Percentiles rank a stretch among this genome's conserved stretches.
These are phyloP conservation scores for Phytophthora crassamura DNA, from an alignment of 352 stramenopile genomes.

Conservation along the genomic window DNA sequence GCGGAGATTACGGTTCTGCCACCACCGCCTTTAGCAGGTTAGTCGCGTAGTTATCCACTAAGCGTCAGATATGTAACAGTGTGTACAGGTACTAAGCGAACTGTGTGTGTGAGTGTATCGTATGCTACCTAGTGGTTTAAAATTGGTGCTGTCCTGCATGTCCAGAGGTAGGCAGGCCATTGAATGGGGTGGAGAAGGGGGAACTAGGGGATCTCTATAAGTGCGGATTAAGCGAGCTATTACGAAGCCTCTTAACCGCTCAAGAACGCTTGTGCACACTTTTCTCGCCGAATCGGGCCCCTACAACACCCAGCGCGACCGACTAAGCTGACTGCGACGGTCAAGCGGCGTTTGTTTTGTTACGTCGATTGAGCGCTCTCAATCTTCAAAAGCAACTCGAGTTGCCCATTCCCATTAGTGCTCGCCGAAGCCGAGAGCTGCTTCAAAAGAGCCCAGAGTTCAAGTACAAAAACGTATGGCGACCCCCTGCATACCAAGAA, in stretches of 20 bases:
- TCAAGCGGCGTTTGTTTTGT: background rate
- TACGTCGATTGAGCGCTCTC: background rate
- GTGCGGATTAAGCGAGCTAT: slow-evolving; percentile 4
- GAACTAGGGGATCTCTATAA: background rate
- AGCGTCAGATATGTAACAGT: background rate
- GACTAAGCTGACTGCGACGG: background rate
- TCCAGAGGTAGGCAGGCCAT: background rate
- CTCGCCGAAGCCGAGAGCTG: too few relatives aligned
- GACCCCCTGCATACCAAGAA: too few relatives aligned
- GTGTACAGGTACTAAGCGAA: background rate
- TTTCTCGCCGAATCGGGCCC: background rate
- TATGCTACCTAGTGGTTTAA: background rate
- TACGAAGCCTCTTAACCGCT: background rate
- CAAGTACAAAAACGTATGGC: too few relatives aligned
- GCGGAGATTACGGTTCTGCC: background rate
- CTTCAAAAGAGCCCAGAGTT: too few relatives aligned
- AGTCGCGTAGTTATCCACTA: background rate
- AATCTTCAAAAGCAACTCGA: too few relatives aligned
- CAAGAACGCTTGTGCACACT: slow-evolving; percentile 1
- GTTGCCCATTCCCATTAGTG: too few relatives aligned
- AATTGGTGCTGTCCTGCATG: background rate
- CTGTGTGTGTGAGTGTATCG: background rate
- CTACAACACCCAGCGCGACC: slow-evolving; percentile 1
- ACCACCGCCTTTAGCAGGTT: background rate
- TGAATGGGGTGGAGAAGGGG: slow-evolving; percentile 1